A percentile compares a stretch with the other conserved stretches of the same genome.
Evolutionary conservation across 805 yeast species (phyloP).

Genomic region (Sugiyamaella marilandica): DNA sequence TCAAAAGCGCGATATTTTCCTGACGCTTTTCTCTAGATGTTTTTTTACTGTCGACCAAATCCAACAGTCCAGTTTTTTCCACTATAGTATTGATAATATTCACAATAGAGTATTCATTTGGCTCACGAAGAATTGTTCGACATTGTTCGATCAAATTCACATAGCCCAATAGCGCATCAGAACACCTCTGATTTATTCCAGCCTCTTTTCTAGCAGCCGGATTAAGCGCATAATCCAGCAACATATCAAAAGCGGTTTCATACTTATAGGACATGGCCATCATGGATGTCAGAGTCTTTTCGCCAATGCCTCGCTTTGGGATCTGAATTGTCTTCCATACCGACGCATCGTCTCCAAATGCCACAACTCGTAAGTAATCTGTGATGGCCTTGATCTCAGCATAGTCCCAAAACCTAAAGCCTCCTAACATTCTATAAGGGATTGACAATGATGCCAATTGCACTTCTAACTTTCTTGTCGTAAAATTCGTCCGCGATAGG

Average conservation of each 20-base stretch:
- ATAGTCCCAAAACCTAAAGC: conserved; percentile 75
- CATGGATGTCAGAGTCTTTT: conserved; percentile 40
- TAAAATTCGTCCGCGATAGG: conserved; percentile 59
- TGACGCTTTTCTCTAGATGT: neutral
- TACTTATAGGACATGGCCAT: conserved; percentile 7
- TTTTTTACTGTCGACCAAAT: neutral
- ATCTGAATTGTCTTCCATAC: conserved; percentile 56
- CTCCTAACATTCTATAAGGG: conserved; percentile 66
- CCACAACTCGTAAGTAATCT: conserved; percentile 60
- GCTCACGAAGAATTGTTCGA: neutral
- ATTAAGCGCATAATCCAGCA: neutral
- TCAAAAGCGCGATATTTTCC: conserved; percentile 8
- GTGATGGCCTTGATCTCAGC: conserved; percentile 60
- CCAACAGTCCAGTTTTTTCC: conserved; percentile 4
- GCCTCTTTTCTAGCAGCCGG: neutral
- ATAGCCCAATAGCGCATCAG: neutral
- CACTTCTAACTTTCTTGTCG: conserved; percentile 59
- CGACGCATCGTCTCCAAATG: conserved; percentile 52
- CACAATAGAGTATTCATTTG: neutral
- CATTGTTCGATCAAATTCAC: conserved; percentile 7
- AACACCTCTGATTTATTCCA: neutral
- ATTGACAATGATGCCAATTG: conserved; percentile 51
- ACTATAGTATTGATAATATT: conserved; percentile 8
- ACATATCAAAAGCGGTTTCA: conserved; percentile 9
- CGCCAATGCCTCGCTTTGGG: conserved; percentile 69